Conservation (phyloP, 2,329 filamentous ascomycete species). For the Aspergillus niger region DNA sequence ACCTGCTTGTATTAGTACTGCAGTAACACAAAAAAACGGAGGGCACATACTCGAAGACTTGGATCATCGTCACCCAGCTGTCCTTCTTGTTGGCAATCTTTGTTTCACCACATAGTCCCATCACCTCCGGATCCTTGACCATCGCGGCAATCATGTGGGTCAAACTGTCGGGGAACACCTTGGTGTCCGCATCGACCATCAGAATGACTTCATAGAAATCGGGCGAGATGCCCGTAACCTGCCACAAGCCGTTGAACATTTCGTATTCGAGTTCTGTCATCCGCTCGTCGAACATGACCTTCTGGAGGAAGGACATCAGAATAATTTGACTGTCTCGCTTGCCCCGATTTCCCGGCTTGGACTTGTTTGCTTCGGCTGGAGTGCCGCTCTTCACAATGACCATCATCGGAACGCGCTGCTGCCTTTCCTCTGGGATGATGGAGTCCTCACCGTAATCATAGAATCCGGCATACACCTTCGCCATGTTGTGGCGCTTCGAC, state of each 20-base stretch:
- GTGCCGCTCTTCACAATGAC: slow-evolving; percentile 94
- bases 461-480: slow-evolving; percentile 96
- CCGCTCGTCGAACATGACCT: slow-evolving; percentile 99
- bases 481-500: slow-evolving; percentile 98
- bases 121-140: slow-evolving; percentile 98
- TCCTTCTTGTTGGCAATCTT: slow-evolving; percentile 98
- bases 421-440: slow-evolving; percentile 76
- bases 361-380: slow-evolving; percentile 74
- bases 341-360: slow-evolving; percentile 94
- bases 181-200: slow-evolving; percentile 99
- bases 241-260: slow-evolving; percentile 99
- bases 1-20: slow-evolving; percentile 46
- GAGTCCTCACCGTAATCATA: slow-evolving; percentile 91
- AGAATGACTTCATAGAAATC: slow-evolving; percentile 98
- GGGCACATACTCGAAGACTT: slow-evolving; percentile 79
- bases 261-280: slow-evolving; percentile 99
- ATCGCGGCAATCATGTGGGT: slow-evolving; percentile 99
- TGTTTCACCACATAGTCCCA: slow-evolving; percentile 97
- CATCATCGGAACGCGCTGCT: slow-evolving; percentile 98
- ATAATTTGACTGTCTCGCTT: slow-evolving; percentile 99
- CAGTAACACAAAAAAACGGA: not conserved
- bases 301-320: slow-evolving; percentile 98
- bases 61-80: slow-evolving; percentile 95
- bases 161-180: slow-evolving; percentile 96
- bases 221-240: slow-evolving; percentile 95